These are phyloP conservation scores for Blastomyces silverae DNA, from an alignment of 2,329 filamentous ascomycete genomes.

Conservation along the genomic window DNA sequence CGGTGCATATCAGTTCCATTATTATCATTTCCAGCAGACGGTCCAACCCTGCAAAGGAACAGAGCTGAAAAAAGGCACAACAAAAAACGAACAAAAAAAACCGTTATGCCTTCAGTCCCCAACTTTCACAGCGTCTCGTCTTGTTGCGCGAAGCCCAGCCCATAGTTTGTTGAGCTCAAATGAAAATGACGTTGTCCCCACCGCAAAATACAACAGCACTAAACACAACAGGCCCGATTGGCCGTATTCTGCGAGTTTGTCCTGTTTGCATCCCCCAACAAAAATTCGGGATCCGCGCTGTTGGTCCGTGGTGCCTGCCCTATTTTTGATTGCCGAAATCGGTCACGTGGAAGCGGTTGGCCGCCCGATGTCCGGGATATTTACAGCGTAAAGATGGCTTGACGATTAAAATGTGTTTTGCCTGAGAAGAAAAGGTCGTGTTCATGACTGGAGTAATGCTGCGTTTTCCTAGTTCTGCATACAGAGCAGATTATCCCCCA, in stretches of 20 bases:
- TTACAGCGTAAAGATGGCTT: no score
- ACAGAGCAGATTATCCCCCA: no score
- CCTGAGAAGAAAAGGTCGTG: no score
- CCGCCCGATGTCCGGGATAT: no score
- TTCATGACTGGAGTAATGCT: no score
- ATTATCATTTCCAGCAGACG: no score
- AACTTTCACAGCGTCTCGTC: not conserved
- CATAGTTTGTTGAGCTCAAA: not conserved
- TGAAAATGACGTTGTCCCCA: conserved; percentile 13
- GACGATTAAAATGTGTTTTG: no score
- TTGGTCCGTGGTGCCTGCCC: not conserved
- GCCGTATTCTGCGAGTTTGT: not conserved
- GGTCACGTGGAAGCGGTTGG: not conserved
- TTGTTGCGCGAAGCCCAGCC: not conserved
- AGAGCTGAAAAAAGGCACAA: not conserved
- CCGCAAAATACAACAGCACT: not conserved
- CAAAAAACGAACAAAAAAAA: not conserved
- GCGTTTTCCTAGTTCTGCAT: no score
- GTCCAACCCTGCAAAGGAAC: not conserved
- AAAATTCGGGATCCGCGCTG: not conserved
- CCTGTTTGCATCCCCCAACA: conserved; percentile 15
- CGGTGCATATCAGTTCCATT: not conserved
- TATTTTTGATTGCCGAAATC: not conserved
- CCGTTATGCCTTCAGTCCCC: not conserved
- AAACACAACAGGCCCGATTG: not conserved